Conservation (phyloP, 768 basidiomycete species). For the Boletus rex-veris region DNA sequence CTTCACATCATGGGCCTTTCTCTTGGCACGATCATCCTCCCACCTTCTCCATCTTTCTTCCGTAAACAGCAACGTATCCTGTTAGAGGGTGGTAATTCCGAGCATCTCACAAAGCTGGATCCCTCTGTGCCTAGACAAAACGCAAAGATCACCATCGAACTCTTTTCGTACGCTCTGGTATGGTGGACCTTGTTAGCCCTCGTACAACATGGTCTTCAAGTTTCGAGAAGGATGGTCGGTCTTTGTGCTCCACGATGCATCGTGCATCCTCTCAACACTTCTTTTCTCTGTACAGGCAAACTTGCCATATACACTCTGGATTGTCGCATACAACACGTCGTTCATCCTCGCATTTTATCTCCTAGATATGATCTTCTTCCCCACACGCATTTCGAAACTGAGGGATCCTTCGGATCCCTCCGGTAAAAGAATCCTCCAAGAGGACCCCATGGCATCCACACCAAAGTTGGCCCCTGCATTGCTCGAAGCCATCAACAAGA, state of each 20-base stretch:
- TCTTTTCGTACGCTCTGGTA: constrained; percentile 69
- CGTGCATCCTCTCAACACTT: neutral
- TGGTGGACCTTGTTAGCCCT: constrained; percentile 70
- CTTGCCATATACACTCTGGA: constrained; percentile 85
- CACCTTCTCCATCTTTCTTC: constrained; percentile 73
- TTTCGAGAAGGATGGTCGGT: constrained; percentile 65
- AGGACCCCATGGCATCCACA: constrained; percentile 20
- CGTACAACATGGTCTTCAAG: constrained; percentile 32
- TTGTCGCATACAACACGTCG: constrained; percentile 81
- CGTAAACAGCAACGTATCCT: constrained; percentile 42
- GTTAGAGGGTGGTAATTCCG: constrained; percentile 2
- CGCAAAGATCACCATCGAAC: constrained; percentile 72
- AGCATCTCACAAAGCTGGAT: constrained; percentile 7
- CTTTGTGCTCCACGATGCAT: neutral
- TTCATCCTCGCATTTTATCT: constrained; percentile 80
- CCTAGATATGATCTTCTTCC: constrained; percentile 70
- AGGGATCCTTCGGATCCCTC: constrained; percentile 22
- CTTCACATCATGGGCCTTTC: constrained; percentile 86
- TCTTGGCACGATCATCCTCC: constrained; percentile 75
- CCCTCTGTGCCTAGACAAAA: constrained; percentile 47
- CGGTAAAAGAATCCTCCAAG: constrained; percentile 23
- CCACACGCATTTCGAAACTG: constrained; percentile 35
- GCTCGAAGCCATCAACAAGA: constrained; percentile 79
- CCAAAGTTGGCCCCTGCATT: constrained; percentile 43
- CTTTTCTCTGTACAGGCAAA: constrained; percentile 60